Evolutionary conservation across 176 grass and related monocot genomes (phyloP).

Genomic region (Triticum timopheevii): DNA sequence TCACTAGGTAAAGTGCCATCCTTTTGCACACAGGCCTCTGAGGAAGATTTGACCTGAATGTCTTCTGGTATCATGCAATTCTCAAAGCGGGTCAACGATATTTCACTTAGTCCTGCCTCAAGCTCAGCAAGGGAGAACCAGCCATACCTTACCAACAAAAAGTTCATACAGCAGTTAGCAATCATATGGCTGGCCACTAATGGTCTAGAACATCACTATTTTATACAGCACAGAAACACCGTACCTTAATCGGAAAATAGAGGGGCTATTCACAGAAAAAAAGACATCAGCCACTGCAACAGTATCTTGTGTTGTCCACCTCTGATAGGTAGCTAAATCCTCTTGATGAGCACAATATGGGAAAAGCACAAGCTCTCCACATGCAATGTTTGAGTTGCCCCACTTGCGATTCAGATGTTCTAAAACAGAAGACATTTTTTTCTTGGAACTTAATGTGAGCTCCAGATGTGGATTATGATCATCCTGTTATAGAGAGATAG

Average conservation of each 20-base stretch:
- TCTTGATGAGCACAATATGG: conserved; percentile 80
- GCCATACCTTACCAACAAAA: conserved; percentile 70
- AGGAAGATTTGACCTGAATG: conserved; percentile 39
- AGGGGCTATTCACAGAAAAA: conserved; percentile 72
- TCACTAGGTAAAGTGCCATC: conserved; percentile 29
- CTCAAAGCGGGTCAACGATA: conserved; percentile 48
- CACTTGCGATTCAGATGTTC: conserved; percentile 96
- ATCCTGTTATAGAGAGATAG: conserved; percentile 62
- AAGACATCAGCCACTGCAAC: conserved; percentile 71
- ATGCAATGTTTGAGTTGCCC: conserved; percentile 78
- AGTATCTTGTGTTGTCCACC: conserved; percentile 78
- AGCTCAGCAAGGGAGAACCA: conserved; percentile 80
- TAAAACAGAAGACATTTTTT: conserved; percentile 94
- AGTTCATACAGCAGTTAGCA: conserved; percentile 20
- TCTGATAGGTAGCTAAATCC: conserved; percentile 71
- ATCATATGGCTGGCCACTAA: background rate
- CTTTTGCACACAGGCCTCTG: conserved; percentile 29
- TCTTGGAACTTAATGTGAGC: conserved; percentile 92
- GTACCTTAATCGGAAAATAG: conserved; percentile 94
- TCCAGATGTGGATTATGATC: conserved; percentile 93
- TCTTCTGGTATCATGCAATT: conserved; percentile 60
- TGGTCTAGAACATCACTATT: background rate
- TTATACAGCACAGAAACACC: conserved; percentile 21
- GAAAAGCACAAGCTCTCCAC: conserved; percentile 81
- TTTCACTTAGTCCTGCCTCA: conserved; percentile 48